These are phyloP conservation scores for Solanum tacnaense DNA, from an alignment of 257 asterid genomes.

Conservation along the genomic window DNA sequence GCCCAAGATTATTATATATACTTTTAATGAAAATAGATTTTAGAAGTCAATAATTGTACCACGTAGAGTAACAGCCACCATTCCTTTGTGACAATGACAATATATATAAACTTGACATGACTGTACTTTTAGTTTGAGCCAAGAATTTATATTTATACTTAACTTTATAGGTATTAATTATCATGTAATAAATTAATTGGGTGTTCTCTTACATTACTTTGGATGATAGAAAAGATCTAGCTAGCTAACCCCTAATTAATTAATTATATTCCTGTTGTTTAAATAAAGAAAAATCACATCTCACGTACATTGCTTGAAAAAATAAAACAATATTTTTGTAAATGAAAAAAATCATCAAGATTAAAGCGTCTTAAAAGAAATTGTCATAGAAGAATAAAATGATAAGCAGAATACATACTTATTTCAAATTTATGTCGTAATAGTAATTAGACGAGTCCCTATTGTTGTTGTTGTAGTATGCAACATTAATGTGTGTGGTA, in stretches of 20 bases:
- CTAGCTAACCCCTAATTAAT: neutral
- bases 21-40: neutral
- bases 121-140: neutral
- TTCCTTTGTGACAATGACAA: neutral
- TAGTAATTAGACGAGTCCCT: neutral
- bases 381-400: no score
- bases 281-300: neutral
- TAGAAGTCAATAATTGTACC: neutral
- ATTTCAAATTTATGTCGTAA: no score
- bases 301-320: neutral
- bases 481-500: neutral
- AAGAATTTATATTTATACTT: neutral
- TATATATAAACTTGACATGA: neutral
- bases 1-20: no score
- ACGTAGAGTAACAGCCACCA: neutral
- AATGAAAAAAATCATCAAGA: neutral
- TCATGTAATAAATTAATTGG: neutral
- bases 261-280: neutral
- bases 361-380: neutral
- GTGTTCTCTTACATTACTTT: neutral
- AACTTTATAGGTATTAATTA: neutral
- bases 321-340: neutral
- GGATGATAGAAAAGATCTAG: neutral
- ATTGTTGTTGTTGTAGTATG: neutral
- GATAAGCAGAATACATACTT: no score